Evolutionary conservation across 805 yeast species (phyloP).

Genomic region (Candida silvicultrix): DNA sequence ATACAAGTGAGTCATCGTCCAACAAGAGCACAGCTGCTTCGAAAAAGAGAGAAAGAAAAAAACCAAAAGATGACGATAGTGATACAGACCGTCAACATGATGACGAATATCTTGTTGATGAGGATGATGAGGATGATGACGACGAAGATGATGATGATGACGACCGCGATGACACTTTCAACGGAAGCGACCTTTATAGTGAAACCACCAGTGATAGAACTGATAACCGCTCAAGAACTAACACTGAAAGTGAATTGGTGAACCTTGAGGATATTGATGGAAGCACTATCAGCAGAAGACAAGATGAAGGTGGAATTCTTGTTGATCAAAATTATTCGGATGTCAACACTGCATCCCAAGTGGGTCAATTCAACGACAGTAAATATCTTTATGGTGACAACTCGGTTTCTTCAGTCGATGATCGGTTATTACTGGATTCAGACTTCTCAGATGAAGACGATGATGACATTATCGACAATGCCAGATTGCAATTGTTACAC

Average conservation of each 20-base stretch:
- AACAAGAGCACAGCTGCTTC: background rate
- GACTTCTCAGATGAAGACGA: constrained; percentile 31
- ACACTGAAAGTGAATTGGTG: background rate
- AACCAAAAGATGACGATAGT: constrained; percentile 4
- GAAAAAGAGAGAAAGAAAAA: background rate
- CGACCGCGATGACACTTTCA: background rate
- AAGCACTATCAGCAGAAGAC: background rate
- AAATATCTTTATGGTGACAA: constrained; percentile 12
- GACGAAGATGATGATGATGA: constrained; percentile 21
- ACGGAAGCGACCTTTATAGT: constrained; percentile 1
- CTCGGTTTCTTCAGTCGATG: constrained; percentile 25
- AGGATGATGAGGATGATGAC: background rate
- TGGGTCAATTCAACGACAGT: constrained; percentile 8
- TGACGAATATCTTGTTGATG: constrained; percentile 5
- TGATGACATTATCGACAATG: constrained; percentile 33
- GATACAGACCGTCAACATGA: constrained; percentile 2
- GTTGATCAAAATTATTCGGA: constrained; percentile 20
- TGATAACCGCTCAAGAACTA: background rate
- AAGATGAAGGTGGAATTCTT: constrained; percentile 14
- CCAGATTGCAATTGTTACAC: constrained; percentile 25
- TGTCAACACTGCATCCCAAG: constrained; percentile 13
- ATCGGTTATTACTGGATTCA: constrained; percentile 21
- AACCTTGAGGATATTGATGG: background rate
- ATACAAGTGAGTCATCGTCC: constrained; percentile 11
- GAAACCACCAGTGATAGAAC: background rate